Base-by-base conservation (phyloP, 257 asterid genomes). In the Lithospermum erythrorhizon region DNA sequence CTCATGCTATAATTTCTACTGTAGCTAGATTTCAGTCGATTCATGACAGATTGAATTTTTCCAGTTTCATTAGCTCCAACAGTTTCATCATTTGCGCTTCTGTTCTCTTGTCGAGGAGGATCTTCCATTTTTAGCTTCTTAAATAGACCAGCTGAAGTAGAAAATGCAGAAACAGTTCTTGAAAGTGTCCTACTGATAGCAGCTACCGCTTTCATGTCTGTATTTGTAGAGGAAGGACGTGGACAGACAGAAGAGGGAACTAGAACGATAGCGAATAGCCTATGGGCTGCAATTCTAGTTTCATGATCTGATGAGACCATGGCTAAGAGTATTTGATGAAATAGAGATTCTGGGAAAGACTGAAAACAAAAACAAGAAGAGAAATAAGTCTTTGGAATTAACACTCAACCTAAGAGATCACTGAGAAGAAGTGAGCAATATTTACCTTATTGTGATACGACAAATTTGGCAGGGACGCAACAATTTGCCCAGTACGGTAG, bases 341-440 rank as follows among this genome's bases (percentile, higher is more conserved):
- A 91, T 58, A 91, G 78, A 59, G 95, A 79, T 78, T 91, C 98
- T 0, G 98, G 98, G 77, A 91, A 91, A 72, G 90, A 90, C 98
- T 87, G 76, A 75, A 59, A 73, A 66, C 41, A 79, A 57, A 27
- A 59, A 21, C 20, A 62, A 70, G 32, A 16, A 52, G 51, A 47
- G 17, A 16, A 27, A 59, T 20, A 23, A 66, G 53, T 21, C 47
- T 63, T 8, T 20, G 18, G 3, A 19, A n/a, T 49, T 11, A 21
- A 58, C 45, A 49, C 27, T 18, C 9, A 62, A 61, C 51, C 5
- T n/a, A 19, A n/a, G 23, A 16, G 19, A n/a, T 8, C 7, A 2
- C 19, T 23, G 21, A 37, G 19, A 52, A 5, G 56, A 14, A 52
- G 21, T n/a, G 17, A 5, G 22, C 21, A 17, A 57, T 27, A 22